Conservation (phyloP, 1,284 basidiomycete genomes). For the Puccinia coronata region DNA sequence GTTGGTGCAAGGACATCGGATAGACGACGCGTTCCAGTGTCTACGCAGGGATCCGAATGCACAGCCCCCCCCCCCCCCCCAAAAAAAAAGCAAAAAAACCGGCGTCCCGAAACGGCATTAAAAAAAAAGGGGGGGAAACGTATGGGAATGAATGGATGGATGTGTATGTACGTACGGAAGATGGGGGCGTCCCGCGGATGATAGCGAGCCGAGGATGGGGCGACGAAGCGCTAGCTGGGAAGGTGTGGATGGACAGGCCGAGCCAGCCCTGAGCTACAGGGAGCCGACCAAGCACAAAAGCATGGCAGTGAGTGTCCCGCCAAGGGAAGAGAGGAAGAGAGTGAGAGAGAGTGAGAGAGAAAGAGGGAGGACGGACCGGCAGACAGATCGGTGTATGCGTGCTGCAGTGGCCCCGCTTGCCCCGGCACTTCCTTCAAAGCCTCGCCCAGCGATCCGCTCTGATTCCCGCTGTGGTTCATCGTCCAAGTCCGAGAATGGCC, state of each 20-base stretch:
- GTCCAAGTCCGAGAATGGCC: no score
- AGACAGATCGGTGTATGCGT: constrained; percentile 57
- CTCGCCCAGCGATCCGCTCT: background rate
- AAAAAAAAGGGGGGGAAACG: background rate
- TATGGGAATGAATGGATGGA: background rate
- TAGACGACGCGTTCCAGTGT: constrained; percentile 1
- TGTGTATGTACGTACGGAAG: constrained; percentile 24
- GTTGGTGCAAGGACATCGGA: constrained; percentile 25
- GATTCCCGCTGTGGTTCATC: background rate
- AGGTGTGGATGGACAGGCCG: constrained; percentile 50
- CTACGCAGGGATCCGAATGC: no score
- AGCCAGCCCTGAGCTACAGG: constrained; percentile 53
- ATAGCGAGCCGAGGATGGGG: background rate
- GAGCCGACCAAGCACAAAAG: background rate
- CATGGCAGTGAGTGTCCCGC: background rate
- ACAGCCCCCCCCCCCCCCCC: no score
- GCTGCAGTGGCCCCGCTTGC: constrained; percentile 57
- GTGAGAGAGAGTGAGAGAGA: background rate
- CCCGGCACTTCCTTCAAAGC: constrained; percentile 48
- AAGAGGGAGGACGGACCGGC: constrained; percentile 51
- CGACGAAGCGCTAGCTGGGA: constrained; percentile 42
- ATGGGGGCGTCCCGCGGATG: constrained; percentile 12
- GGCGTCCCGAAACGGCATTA: no score
- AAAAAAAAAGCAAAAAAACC: background rate
- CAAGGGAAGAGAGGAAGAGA: no score